These are phyloP conservation scores for Claviceps spartinae DNA, from an alignment of 2,329 filamentous ascomycete genomes.

Conservation along the genomic window DNA sequence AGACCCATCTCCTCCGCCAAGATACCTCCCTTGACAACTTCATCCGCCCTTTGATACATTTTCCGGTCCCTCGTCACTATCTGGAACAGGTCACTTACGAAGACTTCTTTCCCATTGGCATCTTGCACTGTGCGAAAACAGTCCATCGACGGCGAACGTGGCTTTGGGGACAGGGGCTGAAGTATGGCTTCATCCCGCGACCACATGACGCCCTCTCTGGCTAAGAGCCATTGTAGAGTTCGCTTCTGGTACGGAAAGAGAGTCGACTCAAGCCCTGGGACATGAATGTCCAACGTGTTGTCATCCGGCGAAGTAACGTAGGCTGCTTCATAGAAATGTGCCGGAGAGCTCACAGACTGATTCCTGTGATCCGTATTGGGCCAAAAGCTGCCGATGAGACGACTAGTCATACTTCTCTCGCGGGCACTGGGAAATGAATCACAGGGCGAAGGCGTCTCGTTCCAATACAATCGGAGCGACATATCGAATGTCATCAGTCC, in stretches of 20 bases:
- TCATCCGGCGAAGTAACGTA: constrained; percentile 42
- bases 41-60: constrained; percentile 28
- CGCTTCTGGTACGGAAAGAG: constrained; percentile 63
- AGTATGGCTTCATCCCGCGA: constrained; percentile 9
- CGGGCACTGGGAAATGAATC: constrained; percentile 14
- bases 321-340: constrained; percentile 57
- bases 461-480: constrained; percentile 28
- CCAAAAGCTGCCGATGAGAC: constrained; percentile 25
- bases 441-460: constrained; percentile 21
- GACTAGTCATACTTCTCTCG: constrained; percentile 20
- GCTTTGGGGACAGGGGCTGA: constrained; percentile 7
- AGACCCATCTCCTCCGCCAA: constrained; percentile 74
- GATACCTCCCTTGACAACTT: constrained; percentile 44
- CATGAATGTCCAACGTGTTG: constrained; percentile 22
- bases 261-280: constrained; percentile 32
- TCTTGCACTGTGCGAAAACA: constrained; percentile 23
- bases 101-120: constrained; percentile 25
- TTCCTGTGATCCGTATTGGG: constrained; percentile 5
- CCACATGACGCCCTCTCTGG: constrained; percentile 49
- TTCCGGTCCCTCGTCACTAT: constrained; percentile 37
- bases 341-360: constrained; percentile 26
- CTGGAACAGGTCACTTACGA: constrained; percentile 51
- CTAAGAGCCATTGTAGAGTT: constrained; percentile 56
- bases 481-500: constrained; percentile 18
- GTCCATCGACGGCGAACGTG: constrained; percentile 6